A percentile compares a stretch with the other conserved stretches of the same genome.
Conservation (phyloP, 192 early-diverging fungal genomes). For the Rhizophagus sp. region DNA sequence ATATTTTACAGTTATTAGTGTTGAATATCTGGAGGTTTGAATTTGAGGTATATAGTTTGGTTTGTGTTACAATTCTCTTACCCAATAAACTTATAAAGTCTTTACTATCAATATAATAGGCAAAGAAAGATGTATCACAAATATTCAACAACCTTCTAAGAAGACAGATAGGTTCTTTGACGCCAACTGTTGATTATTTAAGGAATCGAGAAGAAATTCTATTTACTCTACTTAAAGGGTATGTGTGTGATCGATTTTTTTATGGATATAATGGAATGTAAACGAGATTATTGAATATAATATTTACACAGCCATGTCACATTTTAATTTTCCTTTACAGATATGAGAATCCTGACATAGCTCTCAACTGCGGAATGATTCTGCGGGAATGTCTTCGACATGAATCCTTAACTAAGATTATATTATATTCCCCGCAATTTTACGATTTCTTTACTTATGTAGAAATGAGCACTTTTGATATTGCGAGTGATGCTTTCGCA, state of each 20-base stretch:
- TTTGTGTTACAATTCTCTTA: neutral
- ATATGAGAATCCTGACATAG: slow-evolving; percentile 95
- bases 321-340: slow-evolving; percentile 37
- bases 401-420: slow-evolving; percentile 83
- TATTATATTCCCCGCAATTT: slow-evolving; percentile 84
- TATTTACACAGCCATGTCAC: neutral
- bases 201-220: slow-evolving; percentile 81
- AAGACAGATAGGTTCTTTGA: slow-evolving; percentile 90
- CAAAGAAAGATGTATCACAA: slow-evolving; percentile 95
- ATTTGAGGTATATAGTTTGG: slow-evolving; percentile 66
- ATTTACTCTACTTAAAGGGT: slow-evolving; percentile 81
- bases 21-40: slow-evolving; percentile 91
- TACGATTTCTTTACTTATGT: slow-evolving; percentile 96
- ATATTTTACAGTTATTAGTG: slow-evolving; percentile 86
- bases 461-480: slow-evolving; percentile 96
- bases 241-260: slow-evolving; percentile 7
- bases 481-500: slow-evolving; percentile 96
- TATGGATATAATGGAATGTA: neutral
- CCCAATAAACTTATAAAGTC: neutral
- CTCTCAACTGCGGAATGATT: slow-evolving; percentile 97
- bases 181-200: slow-evolving; percentile 96
- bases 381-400: slow-evolving; percentile 95
- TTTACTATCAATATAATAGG: slow-evolving; percentile 46
- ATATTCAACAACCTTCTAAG: slow-evolving; percentile 97
- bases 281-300: neutral